Conservation (phyloP, 106 monocot genomes). For the Amphibolis antarctica region DNA sequence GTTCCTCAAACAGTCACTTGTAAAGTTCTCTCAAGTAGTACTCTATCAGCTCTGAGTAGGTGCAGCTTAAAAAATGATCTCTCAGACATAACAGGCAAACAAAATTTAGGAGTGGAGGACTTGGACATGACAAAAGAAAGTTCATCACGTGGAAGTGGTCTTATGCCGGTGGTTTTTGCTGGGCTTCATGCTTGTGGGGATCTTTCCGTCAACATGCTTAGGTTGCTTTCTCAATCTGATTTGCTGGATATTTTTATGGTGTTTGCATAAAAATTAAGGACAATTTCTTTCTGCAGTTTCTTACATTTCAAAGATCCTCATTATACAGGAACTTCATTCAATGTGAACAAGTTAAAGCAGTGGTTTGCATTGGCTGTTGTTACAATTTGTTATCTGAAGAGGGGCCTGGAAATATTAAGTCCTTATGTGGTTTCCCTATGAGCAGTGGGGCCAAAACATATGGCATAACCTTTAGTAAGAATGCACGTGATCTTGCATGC, state of each 20-base stretch:
- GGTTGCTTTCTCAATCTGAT: constrained; percentile 27
- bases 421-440: constrained; percentile 58
- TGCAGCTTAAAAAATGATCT: constrained; percentile 3
- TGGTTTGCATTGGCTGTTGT: constrained; percentile 80
- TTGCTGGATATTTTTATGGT: not conserved
- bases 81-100: constrained; percentile 6
- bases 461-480: constrained; percentile 48
- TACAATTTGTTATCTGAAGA: constrained; percentile 88
- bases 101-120: constrained; percentile 1
- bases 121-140: constrained; percentile 1
- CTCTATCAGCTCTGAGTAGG: constrained; percentile 39
- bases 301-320: not conserved
- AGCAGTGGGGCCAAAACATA: constrained; percentile 48
- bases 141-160: not conserved
- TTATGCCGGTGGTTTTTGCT: constrained; percentile 42
- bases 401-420: constrained; percentile 3
- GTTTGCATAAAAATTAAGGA: not conserved
- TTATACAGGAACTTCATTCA: constrained; percentile 64
- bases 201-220: constrained; percentile 92
- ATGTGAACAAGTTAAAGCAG: constrained; percentile 67
- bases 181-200: constrained; percentile 99
- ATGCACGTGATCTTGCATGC: constrained; percentile 89
- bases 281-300: too few species aligned
- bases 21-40: constrained; percentile 64
- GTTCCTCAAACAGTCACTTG: constrained; percentile 68